Conservation (phyloP, 306 rosid species). For the Prunus dulcis region DNA sequence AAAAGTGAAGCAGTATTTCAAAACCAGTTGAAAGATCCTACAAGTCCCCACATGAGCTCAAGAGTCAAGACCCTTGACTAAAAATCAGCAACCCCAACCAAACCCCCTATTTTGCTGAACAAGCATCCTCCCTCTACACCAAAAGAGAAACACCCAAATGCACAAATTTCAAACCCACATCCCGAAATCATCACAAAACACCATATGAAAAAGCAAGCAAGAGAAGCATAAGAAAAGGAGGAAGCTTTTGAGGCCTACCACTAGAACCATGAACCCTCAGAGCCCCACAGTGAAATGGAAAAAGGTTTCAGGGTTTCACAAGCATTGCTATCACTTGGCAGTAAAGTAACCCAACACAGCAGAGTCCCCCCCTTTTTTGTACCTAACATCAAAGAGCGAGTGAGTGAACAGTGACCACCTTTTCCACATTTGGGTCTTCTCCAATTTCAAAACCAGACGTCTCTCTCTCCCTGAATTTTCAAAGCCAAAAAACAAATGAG, state of each 20-base stretch:
- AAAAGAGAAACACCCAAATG: constrained; percentile 3
- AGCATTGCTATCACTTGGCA: constrained; percentile 7
- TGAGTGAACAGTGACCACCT: constrained; percentile 2
- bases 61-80: constrained; percentile 34
- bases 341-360: too few species aligned
- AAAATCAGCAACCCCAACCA: constrained; percentile 27
- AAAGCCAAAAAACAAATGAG: constrained; percentile 23
- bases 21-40: constrained; percentile 34
- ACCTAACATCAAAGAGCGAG: constrained; percentile 33
- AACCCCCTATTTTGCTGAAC: constrained; percentile 22
- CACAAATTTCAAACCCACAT: constrained; percentile 16
- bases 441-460: constrained; percentile 31
- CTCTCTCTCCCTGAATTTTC: constrained; percentile 29
- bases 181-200: constrained; percentile 12
- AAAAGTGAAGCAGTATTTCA: too few species aligned
- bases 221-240: constrained; percentile 17
- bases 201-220: constrained; percentile 9
- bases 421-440: constrained; percentile 33
- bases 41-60: constrained; percentile 46
- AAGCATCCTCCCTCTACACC: neutral
- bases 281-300: neutral
- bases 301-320: neutral
- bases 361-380: neutral
- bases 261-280: neutral
- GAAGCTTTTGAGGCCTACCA: constrained; percentile 16